Conservation (phyloP, 805 yeast genomes). For the Lipomyces orientalis region DNA sequence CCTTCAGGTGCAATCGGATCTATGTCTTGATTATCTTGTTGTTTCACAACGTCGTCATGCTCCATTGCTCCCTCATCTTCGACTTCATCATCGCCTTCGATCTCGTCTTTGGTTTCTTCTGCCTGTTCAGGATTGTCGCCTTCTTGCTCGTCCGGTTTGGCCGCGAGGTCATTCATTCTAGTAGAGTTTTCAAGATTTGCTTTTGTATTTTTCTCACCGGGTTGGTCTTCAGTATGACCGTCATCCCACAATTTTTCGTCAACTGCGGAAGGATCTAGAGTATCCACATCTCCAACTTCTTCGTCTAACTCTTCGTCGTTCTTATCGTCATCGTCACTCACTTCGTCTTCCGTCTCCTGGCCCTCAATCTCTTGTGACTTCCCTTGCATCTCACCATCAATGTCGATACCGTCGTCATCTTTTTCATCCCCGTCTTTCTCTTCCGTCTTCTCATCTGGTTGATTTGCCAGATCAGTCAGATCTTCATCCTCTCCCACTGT, state of each 20-base stretch:
- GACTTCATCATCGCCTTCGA: slow-evolving; percentile 46
- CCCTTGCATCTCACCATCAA: slow-evolving; percentile 98
- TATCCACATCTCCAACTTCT: slow-evolving; percentile 49
- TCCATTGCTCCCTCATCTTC: slow-evolving; percentile 44
- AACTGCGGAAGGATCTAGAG: slow-evolving; percentile 51
- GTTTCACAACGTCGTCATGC: slow-evolving; percentile 48
- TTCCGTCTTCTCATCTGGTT: slow-evolving; percentile 65
- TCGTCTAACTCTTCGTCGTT: slow-evolving; percentile 83
- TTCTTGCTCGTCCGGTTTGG: slow-evolving; percentile 22
- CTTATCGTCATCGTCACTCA: slow-evolving; percentile 62
- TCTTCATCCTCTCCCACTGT: slow-evolving; percentile 94
- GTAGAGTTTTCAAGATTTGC: slow-evolving; percentile 34
- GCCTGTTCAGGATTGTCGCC: slow-evolving; percentile 32
- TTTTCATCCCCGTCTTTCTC: slow-evolving; percentile 72
- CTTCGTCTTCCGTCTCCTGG: slow-evolving; percentile 95
- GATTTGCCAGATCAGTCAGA: slow-evolving; percentile 65
- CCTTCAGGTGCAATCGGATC: slow-evolving; percentile 78
- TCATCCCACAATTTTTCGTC: slow-evolving; percentile 50
- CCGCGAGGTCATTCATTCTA: slow-evolving; percentile 29
- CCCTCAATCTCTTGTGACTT: slow-evolving; percentile 74
- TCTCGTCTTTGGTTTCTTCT: slow-evolving; percentile 35
- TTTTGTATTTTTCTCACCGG: slow-evolving; percentile 42
- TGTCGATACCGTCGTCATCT: slow-evolving; percentile 87
- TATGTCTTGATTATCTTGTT: slow-evolving; percentile 51
- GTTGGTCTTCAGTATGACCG: slow-evolving; percentile 45